These are phyloP conservation scores for Phlebiopsis gigantea DNA, from an alignment of 768 basidiomycete genomes.

Conservation along the genomic window DNA sequence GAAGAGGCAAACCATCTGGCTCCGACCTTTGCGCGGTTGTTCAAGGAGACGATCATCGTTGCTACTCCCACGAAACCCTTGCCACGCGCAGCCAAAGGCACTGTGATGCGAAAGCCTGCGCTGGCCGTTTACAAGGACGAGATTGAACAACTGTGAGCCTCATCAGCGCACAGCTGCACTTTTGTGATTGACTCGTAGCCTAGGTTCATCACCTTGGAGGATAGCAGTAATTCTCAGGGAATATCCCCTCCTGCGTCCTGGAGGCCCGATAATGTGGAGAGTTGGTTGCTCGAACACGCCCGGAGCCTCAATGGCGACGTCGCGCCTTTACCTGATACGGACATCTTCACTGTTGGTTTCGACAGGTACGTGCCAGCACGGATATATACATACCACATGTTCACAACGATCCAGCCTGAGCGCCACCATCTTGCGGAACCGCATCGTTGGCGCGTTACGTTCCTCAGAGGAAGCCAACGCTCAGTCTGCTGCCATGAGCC, in stretches of 20 bases:
- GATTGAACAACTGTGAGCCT: constrained; percentile 14
- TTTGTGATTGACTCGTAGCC: background rate
- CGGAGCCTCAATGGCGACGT: constrained; percentile 11
- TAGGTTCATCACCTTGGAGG: constrained; percentile 15
- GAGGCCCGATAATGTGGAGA: constrained; percentile 3
- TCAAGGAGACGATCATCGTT: constrained; percentile 23
- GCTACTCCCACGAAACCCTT: constrained; percentile 12
- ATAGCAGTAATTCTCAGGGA: constrained; percentile 8
- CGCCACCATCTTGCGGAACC: constrained; percentile 14
- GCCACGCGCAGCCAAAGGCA: constrained; percentile 13
- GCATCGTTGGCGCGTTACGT: constrained; percentile 11
- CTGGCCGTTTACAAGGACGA: constrained; percentile 10
- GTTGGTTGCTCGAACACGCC: constrained; percentile 14
- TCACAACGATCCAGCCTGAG: constrained; percentile 3
- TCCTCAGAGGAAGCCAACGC: background rate
- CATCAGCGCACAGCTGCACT: background rate
- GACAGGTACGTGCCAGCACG: constrained; percentile 8
- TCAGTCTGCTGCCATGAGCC: background rate
- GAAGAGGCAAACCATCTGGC: constrained; percentile 21
- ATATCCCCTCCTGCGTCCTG: constrained; percentile 12
- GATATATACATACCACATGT: background rate
- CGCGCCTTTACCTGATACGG: background rate
- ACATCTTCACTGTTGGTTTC: constrained; percentile 13
- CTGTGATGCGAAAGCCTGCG: constrained; percentile 9
- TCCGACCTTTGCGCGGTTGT: constrained; percentile 25